Base-by-base conservation (phyloP, 2,329 filamentous ascomycete species). In the Aspergillus sp. region DNA sequence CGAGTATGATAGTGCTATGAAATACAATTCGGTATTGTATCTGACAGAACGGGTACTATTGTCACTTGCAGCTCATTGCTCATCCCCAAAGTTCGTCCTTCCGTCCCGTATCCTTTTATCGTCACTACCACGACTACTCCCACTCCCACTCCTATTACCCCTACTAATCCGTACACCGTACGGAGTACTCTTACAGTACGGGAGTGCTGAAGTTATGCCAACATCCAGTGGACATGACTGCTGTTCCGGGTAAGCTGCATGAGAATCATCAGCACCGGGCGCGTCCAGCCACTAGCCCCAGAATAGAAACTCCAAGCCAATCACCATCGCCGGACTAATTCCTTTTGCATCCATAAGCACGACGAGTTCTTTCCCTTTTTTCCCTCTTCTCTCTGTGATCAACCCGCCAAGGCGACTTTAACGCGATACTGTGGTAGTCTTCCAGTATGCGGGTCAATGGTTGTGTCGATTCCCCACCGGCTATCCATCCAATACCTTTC, bases 381-480 rank as follows among this genome's bases (percentile, higher is more conserved):
- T 19, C 19, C 19, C 19, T 19, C 1, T 19, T 19, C 19, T 19
- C 19, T 19, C 19, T 19, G 19, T 19, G 19, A 19, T 19, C 19
- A 19, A 19, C 19, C 19, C 19, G 19, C 19, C 19, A 19, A 19
- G 19, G 19, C 19, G 19, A 19, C 36, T 26, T 19, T 28, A n/a
- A 10, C 41, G 12, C n/a, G 29, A 30, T 30, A 26, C 26, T 43
- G n/a, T 2, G 19, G 19, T 19, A 19, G 19, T 2, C 19, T 19
- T 19, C 19, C 19, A 19, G 19, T 40, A 52, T 52, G 46, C 42
- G 45, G 50, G 48, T 48, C 42, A 50, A 44, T 44, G 41, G 43
- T 42, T 45, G 29, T 46, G 40, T 34, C 38, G 46, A 44, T 48
- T 38, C 4, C 19, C 36, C 26, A 39, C 7, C 27, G 12, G 36